Evolutionary conservation across 2,329 filamentous ascomycete genomes (phyloP).

Genomic region (Cytospora schulzeri): DNA sequence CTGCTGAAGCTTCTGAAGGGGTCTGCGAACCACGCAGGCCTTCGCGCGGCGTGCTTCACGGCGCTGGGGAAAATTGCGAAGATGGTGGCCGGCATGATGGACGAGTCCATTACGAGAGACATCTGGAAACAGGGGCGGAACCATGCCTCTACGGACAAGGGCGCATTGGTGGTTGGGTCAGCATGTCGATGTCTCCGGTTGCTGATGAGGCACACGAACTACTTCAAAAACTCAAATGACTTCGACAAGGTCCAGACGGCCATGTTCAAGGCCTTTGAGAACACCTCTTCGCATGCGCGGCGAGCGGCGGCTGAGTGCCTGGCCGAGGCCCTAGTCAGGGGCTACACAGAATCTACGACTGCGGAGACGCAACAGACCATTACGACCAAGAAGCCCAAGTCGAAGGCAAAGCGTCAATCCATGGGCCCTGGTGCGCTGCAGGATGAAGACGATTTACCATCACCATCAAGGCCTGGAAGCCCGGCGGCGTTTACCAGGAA

Average conservation of each 20-base stretch:
- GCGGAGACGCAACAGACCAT: conserved; percentile 57
- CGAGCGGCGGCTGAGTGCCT: conserved; percentile 86
- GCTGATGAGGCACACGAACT: conserved; percentile 71
- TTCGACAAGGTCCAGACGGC: conserved; percentile 85
- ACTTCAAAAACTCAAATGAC: conserved; percentile 86
- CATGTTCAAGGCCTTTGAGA: conserved; percentile 86
- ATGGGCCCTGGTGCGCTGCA: conserved; percentile 63
- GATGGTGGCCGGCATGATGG: conserved; percentile 75
- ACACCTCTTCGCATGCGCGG: conserved; percentile 70
- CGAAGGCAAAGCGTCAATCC: conserved; percentile 58
- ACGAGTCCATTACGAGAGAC: conserved; percentile 84
- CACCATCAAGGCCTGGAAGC: conserved; percentile 68
- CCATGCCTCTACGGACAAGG: conserved; percentile 78
- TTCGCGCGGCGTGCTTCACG: conserved; percentile 76
- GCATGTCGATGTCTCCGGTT: conserved; percentile 79
- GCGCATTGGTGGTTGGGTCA: conserved; percentile 74
- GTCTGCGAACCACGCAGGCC: conserved; percentile 76
- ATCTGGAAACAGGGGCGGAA: conserved; percentile 90
- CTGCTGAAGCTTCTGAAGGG: conserved; percentile 80
- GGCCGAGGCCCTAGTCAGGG: conserved; percentile 79
- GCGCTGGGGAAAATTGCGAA: conserved; percentile 74
- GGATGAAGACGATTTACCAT: conserved; percentile 71
- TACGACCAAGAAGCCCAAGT: conserved; percentile 65
- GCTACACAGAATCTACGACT: conserved; percentile 64
- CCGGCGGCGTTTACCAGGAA: conserved; percentile 72